Conservation (phyloP, 225 moss, liverwort and hornwort species). For the Neckera pumila region DNA sequence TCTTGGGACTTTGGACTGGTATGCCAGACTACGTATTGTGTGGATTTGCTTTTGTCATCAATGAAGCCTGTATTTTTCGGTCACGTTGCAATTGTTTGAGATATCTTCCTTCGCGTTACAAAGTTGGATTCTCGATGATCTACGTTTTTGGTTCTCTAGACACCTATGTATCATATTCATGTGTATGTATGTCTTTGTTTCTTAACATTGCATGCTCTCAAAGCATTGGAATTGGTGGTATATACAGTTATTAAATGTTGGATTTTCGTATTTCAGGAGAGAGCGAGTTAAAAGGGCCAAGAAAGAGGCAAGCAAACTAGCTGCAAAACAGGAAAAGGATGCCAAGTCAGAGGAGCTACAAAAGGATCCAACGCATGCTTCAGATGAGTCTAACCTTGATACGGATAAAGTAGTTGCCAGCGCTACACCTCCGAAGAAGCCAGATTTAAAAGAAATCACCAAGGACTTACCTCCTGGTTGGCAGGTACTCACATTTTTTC, state of each 20-base stretch:
- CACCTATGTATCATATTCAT: background rate
- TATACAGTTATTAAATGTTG: background rate
- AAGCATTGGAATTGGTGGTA: background rate
- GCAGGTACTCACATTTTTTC: conserved; percentile 25
- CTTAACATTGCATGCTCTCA: background rate
- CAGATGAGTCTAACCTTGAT: conserved; percentile 16
- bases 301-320: conserved; percentile 33
- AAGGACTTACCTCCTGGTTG: conserved; percentile 49
- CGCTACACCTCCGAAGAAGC: conserved; percentile 26
- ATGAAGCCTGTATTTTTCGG: background rate
- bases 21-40: background rate
- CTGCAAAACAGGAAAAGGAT: conserved; percentile 24
- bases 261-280: conserved; percentile 24
- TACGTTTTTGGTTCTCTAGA: background rate
- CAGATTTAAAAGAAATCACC: conserved; percentile 42
- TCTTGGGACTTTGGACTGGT: conserved; percentile 61
- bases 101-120: background rate
- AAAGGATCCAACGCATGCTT: background rate
- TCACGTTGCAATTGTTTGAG: background rate
- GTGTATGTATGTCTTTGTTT: background rate
- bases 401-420: conserved; percentile 6
- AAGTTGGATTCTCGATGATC: background rate
- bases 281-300: conserved; percentile 57
- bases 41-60: background rate
- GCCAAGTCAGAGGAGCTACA: conserved; percentile 1